Evolutionary conservation across 2,329 filamentous ascomycete species (phyloP), one percentile per base, ranked within the genome.

Genomic region (Dactylellina drechsleri): DNA sequence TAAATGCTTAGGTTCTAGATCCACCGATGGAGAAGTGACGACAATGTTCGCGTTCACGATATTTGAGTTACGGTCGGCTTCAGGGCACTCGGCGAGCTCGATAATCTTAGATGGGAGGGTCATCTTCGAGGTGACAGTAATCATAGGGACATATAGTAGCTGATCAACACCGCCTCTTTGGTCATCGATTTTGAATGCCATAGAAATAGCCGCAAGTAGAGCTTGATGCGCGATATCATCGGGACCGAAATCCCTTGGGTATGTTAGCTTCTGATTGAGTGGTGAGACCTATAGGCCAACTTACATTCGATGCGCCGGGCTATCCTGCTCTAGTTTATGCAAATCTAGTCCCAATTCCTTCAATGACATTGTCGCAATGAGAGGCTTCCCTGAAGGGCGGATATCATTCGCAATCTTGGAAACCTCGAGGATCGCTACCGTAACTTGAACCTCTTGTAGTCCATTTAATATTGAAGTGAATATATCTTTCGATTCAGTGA

Each of bases 41-140:
- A 99, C 94, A 4, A 96, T 89, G 81, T 99, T 99, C 47, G 94
- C 93, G 81, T 97, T 97, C 15, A 99, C 85, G 45, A 99, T 95
- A 80, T 99, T 99, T 57, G 92, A 91, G 80, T 99, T 99, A 76
- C 92, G 89, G 82, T 98, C 93, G 43, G 88, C 90, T 78, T 90
- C 90, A 67, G 84, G 84, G 40, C 90, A 87, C 70, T 89, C 87
- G 1, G 89, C 87, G 64, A 93, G 87, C 80, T 94, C 91, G 10
- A 99, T 90, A 0, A 93, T 96, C 82, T 98, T 97, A 12, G 95
- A 96, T 4, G 94, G 94, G 6, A 98, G 83, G 0, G 96, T 99
- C 0, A 95, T 98, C 81, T 94, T 92, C 73, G 98, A 88, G 0
- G 90, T 99, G 1, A 93, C 97, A 0, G 95, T 99, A 18, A 94